Conservation (phyloP, 2,329 filamentous ascomycete species). For the Colletotrichum spinosum region DNA sequence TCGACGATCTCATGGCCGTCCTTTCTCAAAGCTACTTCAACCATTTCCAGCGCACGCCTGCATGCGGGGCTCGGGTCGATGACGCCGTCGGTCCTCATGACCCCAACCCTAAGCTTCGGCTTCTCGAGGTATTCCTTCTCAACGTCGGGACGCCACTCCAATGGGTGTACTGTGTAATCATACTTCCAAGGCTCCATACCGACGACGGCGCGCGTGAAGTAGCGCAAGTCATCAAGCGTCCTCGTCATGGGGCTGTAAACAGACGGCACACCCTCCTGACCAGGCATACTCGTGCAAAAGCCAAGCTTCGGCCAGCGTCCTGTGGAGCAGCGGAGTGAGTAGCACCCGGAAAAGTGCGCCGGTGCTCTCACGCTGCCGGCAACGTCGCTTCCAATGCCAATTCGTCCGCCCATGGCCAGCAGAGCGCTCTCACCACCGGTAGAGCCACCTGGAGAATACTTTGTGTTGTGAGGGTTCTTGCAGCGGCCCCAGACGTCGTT, state of each 20-base stretch:
- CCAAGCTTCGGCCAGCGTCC: constrained; percentile 91
- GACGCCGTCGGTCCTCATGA: constrained; percentile 84
- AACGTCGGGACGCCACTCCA: constrained; percentile 78
- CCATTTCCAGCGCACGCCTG: constrained; percentile 77
- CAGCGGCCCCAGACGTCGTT: constrained; percentile 84
- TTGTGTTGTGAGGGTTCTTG: constrained; percentile 84
- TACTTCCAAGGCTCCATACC: constrained; percentile 90
- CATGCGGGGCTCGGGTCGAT: constrained; percentile 91
- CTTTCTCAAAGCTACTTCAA: constrained; percentile 74
- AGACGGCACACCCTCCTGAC: constrained; percentile 88
- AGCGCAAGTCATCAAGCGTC: constrained; percentile 83
- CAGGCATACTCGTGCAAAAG: constrained; percentile 88
- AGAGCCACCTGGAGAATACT: constrained; percentile 89
- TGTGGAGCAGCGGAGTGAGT: constrained; percentile 86
- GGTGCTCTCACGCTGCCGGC: constrained; percentile 89
- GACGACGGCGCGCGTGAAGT: constrained; percentile 84
- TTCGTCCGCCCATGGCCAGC: constrained; percentile 83
- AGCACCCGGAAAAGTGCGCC: constrained; percentile 91
- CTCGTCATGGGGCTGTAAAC: constrained; percentile 95
- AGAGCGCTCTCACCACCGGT: constrained; percentile 89
- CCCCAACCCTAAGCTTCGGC: constrained; percentile 76
- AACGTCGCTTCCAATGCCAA: constrained; percentile 92
- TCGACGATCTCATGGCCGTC: constrained; percentile 82
- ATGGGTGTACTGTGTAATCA: constrained; percentile 85
- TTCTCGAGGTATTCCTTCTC: constrained; percentile 70